Percentiles rank a stretch among this genome's conserved stretches.
These are phyloP conservation scores for Escallonia rubra DNA, from an alignment of 129 eudicot genomes.

Conservation along the genomic window DNA sequence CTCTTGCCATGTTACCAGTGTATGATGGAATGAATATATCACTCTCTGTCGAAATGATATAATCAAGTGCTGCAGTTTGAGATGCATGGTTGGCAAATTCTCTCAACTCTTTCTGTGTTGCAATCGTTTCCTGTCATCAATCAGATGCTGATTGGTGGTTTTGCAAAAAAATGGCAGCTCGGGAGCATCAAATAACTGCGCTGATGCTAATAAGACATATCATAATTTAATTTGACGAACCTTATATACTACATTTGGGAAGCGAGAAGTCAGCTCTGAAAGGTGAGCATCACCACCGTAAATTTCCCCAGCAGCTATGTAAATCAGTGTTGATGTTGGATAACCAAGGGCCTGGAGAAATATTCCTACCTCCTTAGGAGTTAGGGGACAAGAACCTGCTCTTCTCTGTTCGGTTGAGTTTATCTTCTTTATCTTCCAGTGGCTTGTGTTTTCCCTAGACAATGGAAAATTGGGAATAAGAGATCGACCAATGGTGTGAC, in stretches of 20 bases:
- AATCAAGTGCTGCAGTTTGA: constrained; percentile 93
- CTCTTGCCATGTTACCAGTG: constrained; percentile 95
- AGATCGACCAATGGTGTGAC: neutral
- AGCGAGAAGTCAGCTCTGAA: constrained; percentile 67
- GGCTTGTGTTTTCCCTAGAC: constrained; percentile 72
- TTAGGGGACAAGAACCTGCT: constrained; percentile 79
- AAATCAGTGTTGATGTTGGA: constrained; percentile 65
- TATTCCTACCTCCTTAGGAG: constrained; percentile 90
- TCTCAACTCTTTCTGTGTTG: constrained; percentile 64
- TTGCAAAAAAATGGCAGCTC: neutral
- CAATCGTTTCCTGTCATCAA: constrained; percentile 70
- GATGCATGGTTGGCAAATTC: constrained; percentile 64
- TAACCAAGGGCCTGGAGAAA: constrained; percentile 91
- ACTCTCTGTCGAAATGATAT: constrained; percentile 78
- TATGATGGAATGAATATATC: constrained; percentile 84
- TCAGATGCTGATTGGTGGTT: constrained; percentile 4
- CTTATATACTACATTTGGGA: constrained; percentile 82
- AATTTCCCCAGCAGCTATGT: constrained; percentile 95
- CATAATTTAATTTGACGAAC: constrained; percentile 26
- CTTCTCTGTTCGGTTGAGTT: constrained; percentile 87
- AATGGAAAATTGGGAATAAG: neutral
- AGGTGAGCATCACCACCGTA: constrained; percentile 83
- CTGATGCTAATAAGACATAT: neutral
- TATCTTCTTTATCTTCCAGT: constrained; percentile 84
- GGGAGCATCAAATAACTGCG: neutral